These are phyloP conservation scores for Tuber melanosporum DNA, from an alignment of 495 filamentous ascomycete species.

Conservation along the genomic window DNA sequence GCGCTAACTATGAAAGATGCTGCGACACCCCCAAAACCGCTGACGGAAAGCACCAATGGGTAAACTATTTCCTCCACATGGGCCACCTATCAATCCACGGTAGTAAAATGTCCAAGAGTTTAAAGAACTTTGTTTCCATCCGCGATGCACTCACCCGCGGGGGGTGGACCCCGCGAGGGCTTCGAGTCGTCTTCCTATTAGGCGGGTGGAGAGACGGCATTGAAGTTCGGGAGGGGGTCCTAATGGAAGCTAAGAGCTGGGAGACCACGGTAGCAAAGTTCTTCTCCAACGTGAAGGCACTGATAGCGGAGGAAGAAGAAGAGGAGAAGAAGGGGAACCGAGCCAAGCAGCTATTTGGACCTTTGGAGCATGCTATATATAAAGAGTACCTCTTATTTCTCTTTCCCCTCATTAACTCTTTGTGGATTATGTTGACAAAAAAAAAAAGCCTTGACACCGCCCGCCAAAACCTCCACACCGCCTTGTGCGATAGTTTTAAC, in stretches of 20 bases:
- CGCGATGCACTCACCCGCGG: constrained; percentile 65
- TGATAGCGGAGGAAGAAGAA: constrained; percentile 47
- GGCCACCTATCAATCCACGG: constrained; percentile 86
- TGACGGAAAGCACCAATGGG: constrained; percentile 61
- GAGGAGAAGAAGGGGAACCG: constrained; percentile 48
- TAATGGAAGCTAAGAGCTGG: constrained; percentile 66
- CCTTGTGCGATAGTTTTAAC: constrained; percentile 82
- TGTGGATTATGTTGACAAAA: not conserved
- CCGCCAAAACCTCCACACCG: constrained; percentile 58
- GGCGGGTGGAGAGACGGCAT: constrained; percentile 85
- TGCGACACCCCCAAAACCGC: constrained; percentile 39
- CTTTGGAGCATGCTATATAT: constrained; percentile 18
- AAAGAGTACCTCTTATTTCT: constrained; percentile 8
- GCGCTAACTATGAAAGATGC: constrained; percentile 37
- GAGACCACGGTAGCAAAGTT: constrained; percentile 84
- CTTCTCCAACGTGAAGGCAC: constrained; percentile 70
- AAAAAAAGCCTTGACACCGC: constrained; percentile 52
- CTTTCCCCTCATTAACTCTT: not conserved
- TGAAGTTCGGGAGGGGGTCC: constrained; percentile 79
- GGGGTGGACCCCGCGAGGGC: constrained; percentile 72
- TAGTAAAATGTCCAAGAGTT: constrained; percentile 87
- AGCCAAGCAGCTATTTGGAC: constrained; percentile 18
- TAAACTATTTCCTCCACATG: constrained; percentile 96
- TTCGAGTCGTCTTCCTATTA: constrained; percentile 83
- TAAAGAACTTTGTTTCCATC: constrained; percentile 98